These are phyloP conservation scores for Aspergillus ochraceoroseus DNA, from an alignment of 2,329 filamentous ascomycete species.

Conservation along the genomic window DNA sequence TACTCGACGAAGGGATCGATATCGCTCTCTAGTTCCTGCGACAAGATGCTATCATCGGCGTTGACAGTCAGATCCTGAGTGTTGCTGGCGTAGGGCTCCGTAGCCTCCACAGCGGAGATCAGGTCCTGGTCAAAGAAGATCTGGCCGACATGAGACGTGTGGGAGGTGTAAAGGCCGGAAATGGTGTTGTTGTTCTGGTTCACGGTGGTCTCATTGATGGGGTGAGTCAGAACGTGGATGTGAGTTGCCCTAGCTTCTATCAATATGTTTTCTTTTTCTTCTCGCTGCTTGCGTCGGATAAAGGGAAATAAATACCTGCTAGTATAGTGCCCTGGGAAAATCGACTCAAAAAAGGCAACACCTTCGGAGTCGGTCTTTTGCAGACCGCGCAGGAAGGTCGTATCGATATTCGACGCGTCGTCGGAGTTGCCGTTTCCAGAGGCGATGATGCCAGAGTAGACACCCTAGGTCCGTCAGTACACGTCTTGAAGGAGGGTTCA, in stretches of 20 bases:
- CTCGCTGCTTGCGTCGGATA: too few relatives aligned
- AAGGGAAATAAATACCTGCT: too few relatives aligned
- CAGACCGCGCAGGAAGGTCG: conserved; percentile 45
- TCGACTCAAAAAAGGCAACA: conserved; percentile 41
- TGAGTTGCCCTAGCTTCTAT: conserved; percentile 5
- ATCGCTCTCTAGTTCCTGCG: conserved; percentile 45
- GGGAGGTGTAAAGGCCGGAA: conserved; percentile 39
- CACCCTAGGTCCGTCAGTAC: too few relatives aligned
- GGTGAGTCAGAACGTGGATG: conserved; percentile 30
- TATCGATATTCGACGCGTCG: conserved; percentile 41
- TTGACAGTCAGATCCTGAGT: conserved; percentile 49
- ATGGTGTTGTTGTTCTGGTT: conserved; percentile 49
- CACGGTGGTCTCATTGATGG: conserved; percentile 30
- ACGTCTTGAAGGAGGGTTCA: too few relatives aligned
- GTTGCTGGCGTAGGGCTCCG: conserved; percentile 48
- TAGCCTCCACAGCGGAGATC: conserved; percentile 48
- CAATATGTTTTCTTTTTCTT: too few relatives aligned
- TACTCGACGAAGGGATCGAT: conserved; percentile 58
- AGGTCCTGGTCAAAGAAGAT: conserved; percentile 61
- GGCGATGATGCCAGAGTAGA: conserved; percentile 39
- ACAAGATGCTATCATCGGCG: conserved; percentile 48
- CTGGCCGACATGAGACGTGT: conserved; percentile 58
- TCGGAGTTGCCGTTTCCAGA: conserved; percentile 35
- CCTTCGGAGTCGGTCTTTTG: conserved; percentile 43
- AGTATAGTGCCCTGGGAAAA: conserved; percentile 48